Percentiles rank a stretch among this genome's conserved stretches.
Evolutionary conservation across 805 yeast genomes (phyloP).

Genomic region (Candida berthetii): DNA sequence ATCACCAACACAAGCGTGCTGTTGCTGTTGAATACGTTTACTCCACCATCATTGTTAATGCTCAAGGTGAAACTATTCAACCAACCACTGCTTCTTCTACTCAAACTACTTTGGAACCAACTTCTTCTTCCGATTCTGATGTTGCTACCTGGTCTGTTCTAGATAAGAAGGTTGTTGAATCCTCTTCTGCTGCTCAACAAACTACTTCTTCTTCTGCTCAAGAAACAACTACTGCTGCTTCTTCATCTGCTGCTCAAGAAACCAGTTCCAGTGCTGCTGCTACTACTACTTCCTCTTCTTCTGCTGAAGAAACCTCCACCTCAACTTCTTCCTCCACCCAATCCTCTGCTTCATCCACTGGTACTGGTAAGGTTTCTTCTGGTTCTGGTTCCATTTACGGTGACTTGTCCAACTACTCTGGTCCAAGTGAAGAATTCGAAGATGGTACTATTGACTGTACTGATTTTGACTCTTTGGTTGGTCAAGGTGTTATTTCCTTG

Average conservation of each 20-base stretch:
- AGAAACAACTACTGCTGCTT: conserved; percentile 15
- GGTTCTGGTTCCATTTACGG: conserved; percentile 37
- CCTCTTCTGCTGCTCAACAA: conserved; percentile 13
- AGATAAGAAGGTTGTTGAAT: conserved; percentile 11
- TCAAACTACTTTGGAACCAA: conserved; percentile 7
- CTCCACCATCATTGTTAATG: conserved; percentile 48
- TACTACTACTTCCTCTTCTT: conserved; percentile 10
- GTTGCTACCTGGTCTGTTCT: conserved; percentile 8
- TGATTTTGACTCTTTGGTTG: conserved; percentile 54
- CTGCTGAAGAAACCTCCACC: conserved; percentile 9
- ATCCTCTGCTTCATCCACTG: conserved; percentile 18
- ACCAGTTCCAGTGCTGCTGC: conserved; percentile 18
- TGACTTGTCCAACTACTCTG: conserved; percentile 48
- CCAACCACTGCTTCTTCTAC: conserved; percentile 21
- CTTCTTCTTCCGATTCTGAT: conserved; percentile 12
- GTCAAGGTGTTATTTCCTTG: conserved; percentile 76
- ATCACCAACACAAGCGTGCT: conserved; percentile 45
- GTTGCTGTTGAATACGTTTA: conserved; percentile 45
- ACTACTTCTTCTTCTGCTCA: conserved; percentile 17
- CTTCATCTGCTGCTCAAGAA: conserved; percentile 15
- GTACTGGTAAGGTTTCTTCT: conserved; percentile 24
- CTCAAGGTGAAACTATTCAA: conserved; percentile 37
- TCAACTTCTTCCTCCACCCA: conserved; percentile 12
- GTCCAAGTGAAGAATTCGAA: conserved; percentile 52
- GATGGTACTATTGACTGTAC: conserved; percentile 70